These are phyloP conservation scores for Podaxis sp. DNA, from an alignment of 768 basidiomycete genomes.

Conservation along the genomic window DNA sequence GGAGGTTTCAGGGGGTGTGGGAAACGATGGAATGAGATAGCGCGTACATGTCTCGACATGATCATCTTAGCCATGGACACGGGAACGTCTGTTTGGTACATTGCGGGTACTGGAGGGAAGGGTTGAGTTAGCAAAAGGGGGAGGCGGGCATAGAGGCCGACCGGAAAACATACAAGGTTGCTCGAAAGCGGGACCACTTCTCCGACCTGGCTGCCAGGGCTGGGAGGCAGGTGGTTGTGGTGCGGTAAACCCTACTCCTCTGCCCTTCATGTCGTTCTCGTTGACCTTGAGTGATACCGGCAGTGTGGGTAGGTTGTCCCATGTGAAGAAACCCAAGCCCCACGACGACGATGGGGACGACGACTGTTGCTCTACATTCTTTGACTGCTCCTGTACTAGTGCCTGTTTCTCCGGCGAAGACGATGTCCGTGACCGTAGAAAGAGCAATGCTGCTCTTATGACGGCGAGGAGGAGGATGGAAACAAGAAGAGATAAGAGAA, in stretches of 20 bases:
- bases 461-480: slow-evolving; percentile 23
- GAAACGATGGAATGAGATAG: slow-evolving; percentile 1
- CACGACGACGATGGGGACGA: slow-evolving; percentile 18
- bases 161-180: slow-evolving; percentile 29
- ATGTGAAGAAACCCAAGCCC: slow-evolving; percentile 29
- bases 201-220: slow-evolving; percentile 22
- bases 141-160: slow-evolving; percentile 7
- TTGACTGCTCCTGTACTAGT: slow-evolving; percentile 16
- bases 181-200: slow-evolving; percentile 29
- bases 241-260: slow-evolving; percentile 13
- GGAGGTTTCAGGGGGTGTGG: neutral
- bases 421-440: slow-evolving; percentile 19
- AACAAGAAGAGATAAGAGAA: slow-evolving; percentile 16
- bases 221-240: slow-evolving; percentile 15
- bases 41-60: slow-evolving; percentile 34
- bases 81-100: slow-evolving; percentile 31
- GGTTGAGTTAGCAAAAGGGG: neutral
- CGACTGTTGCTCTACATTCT: slow-evolving; percentile 14
- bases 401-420: slow-evolving; percentile 20
- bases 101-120: slow-evolving; percentile 26
- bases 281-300: slow-evolving; percentile 16
- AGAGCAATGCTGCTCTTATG: slow-evolving; percentile 22
- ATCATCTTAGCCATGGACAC: slow-evolving; percentile 39
- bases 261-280: slow-evolving; percentile 11
- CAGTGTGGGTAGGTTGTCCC: slow-evolving; percentile 27